Evolutionary conservation across 805 yeast genomes (phyloP), one percentile per base, ranked within the genome.

Genomic region (Yamadazyma kitorensis): DNA sequence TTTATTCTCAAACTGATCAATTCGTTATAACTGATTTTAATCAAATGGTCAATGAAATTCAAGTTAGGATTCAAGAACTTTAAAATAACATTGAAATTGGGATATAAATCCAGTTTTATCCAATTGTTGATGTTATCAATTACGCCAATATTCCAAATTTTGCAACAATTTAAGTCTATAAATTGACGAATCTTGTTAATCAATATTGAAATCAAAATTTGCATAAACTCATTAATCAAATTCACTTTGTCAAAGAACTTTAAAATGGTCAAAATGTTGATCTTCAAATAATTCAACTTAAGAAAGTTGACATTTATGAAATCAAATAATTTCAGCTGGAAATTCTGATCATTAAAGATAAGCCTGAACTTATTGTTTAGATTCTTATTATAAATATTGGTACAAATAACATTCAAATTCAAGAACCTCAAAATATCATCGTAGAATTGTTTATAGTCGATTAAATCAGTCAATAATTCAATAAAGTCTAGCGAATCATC

Each of bases 1-100:
- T 49, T 41, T 1, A 70, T 74, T 38, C 93, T 60, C 25, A 80
- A 56, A n/a, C 64, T 47, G 3, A 67, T 59, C 21, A 68, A 44
- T 33, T 64, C 67, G 24, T 63, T 62, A 24, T 61, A 63, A 1
- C 68, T 64, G 17, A 65, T 62, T 27, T 56, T 54, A 10, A 56
- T 53, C 23, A 67, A 47, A 24, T 64, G 59, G 27, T 44, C 40
- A 13, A 32, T 28, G 24, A 34, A 33, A n/a, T 37, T 29, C 3
- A 56, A 39, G 30, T 52, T 49, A 2, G 22, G 57, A 29, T 27
- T 46, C 44, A 45, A 14, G 18, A 31, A 30, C 23, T 33, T 29
- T 19, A 43, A 22, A 8, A 40, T 24, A n/a, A 51, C 29, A 17
- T 44, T 45, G 35, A 61, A 65, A 33, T 51, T 54, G 2, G 72